Evolutionary conservation across 768 basidiomycete genomes (phyloP).

Genomic region (Candolleomyces efflorescens): DNA sequence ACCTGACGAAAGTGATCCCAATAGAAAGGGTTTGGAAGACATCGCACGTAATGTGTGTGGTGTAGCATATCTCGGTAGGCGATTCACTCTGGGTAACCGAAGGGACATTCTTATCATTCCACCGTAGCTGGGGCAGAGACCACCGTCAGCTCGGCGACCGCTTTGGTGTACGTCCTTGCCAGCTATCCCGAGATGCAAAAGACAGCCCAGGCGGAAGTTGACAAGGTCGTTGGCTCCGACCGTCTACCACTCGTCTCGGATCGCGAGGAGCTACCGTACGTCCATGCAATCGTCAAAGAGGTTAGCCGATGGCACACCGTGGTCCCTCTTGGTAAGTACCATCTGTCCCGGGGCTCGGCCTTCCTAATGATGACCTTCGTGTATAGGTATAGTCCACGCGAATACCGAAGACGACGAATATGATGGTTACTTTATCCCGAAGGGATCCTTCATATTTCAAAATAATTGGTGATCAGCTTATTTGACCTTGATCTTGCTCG

Average conservation of each 20-base stretch:
- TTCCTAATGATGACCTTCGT: neutral
- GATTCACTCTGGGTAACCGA: neutral
- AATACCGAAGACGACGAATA: slow-evolving; percentile 33
- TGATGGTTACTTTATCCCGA: slow-evolving; percentile 32
- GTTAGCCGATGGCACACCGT: slow-evolving; percentile 14
- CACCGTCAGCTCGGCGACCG: slow-evolving; percentile 11
- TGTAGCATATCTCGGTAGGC: slow-evolving; percentile 3
- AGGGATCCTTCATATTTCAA: slow-evolving; percentile 35
- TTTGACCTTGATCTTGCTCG: neutral
- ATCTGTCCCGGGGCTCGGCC: neutral
- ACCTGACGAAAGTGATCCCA: neutral
- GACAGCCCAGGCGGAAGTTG: slow-evolving; percentile 22
- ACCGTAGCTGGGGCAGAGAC: no score
- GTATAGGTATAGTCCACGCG: slow-evolving; percentile 26
- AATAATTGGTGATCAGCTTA: slow-evolving; percentile 30
- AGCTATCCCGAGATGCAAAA: slow-evolving; percentile 21
- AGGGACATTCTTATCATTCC: no score
- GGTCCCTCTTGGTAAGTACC: slow-evolving; percentile 13
- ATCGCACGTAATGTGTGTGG: neutral
- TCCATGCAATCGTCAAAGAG: slow-evolving; percentile 24
- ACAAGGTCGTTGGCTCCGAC: slow-evolving; percentile 17
- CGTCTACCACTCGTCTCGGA: slow-evolving; percentile 23
- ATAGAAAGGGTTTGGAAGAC: neutral
- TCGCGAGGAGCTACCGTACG: slow-evolving; percentile 20
- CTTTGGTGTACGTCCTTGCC: slow-evolving; percentile 20